phyloP scores from a whole-genome alignment of 148 eudicot genomes.

The Cornus controversa region DNA sequence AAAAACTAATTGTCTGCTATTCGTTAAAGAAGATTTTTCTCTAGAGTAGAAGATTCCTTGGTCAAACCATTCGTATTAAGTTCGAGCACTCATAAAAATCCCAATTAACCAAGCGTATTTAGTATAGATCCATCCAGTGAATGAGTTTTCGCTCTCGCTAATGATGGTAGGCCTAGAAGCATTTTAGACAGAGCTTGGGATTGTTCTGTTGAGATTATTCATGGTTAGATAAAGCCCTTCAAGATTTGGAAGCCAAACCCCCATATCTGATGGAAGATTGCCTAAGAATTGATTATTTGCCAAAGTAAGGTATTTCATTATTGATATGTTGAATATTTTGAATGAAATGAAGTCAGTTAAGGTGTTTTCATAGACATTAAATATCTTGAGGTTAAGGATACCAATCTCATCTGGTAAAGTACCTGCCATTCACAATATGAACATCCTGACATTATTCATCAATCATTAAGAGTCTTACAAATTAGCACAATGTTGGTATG shows the following conservation, averaged over 20 bases:
- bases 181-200: slow-evolving; percentile 24
- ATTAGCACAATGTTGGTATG: too few species aligned
- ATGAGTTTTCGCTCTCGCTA: neutral
- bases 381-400: neutral
- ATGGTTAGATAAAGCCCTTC: neutral
- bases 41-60: too few species aligned
- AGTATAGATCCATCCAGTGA: slow-evolving; percentile 28
- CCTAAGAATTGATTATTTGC: slow-evolving; percentile 4
- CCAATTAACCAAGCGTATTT: slow-evolving; percentile 12
- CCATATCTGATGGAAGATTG: too few species aligned
- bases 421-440: neutral
- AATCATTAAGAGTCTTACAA: too few species aligned
- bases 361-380: neutral
- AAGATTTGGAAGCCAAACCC: neutral
- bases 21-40: slow-evolving; percentile 30
- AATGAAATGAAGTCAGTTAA: neutral
- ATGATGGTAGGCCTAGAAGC: slow-evolving; percentile 15
- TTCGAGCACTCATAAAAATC: neutral
- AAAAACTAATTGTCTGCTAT: slow-evolving; percentile 13
- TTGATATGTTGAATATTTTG: neutral
- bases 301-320: neutral
- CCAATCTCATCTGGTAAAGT: neutral
- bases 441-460: too few species aligned
- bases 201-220: slow-evolving; percentile 19
- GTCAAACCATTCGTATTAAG: slow-evolving; percentile 14